Base-by-base conservation (phyloP, 805 yeast genomes). In the Debaryomyces hansenii region DNA sequence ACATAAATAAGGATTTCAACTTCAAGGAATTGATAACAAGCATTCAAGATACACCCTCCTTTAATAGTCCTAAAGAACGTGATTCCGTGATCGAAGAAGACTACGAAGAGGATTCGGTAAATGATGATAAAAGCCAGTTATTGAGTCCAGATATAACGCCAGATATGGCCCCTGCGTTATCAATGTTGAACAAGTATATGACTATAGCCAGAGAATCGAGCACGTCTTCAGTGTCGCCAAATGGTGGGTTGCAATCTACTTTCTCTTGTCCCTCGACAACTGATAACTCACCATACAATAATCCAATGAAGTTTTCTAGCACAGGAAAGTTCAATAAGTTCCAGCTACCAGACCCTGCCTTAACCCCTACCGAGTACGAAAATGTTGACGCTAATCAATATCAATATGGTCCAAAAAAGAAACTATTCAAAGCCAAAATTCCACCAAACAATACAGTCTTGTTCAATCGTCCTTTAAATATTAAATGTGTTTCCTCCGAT, bases 1-100 rank as follows among this genome's bases (percentile, higher is more conserved):
- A 83, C 55, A 75, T 83, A 38, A 85, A 81, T 42, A 66, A 65
- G 38, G 85, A 80, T 1, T 84, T 75, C 54, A 69, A 74, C 51
- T 83, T 83, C 54, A 72, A 72, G 47, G 62, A 62, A 14, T 47
- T 71, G 27, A 12, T 10, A 3, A 9, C 42, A 4, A 18, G 16
- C 9, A 5, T 41, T 10, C 11, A 40, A 38, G 27, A 28, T 39
- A 9, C 27, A 24, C 14, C 34, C 3, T 4, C 3, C 16, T 7
- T 4, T 8, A n/a, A 14, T 14, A 31, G 34, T 31, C 16, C 34
- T 4, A 31, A 31, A 14, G 16, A 31, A 8, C 20, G 34, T 21
- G 43, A 40, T 20, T n/a, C 21, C 7, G 16, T 15, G 6, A 18
- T 21, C 32, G 20, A 31, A 4, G 34, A 31, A 12, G 34, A 31